Percentiles rank a stretch among this genome's conserved stretches.
Evolutionary conservation across 208 protist genomes (phyloP).

Genomic region (Crithidia thermophila): DNA sequence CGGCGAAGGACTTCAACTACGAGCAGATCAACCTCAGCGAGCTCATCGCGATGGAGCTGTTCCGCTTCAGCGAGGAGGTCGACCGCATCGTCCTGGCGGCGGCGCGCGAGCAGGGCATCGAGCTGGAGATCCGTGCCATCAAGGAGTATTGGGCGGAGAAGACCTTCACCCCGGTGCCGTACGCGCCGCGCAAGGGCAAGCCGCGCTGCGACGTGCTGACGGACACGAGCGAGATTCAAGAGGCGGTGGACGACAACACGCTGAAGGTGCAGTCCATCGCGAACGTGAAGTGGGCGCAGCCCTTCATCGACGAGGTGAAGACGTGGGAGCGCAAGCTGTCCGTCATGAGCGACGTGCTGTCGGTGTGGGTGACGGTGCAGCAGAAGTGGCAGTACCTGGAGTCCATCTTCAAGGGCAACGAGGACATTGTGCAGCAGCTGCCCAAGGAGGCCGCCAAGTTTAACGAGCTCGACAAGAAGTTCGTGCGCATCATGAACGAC

Average conservation of each 20-base stretch:
- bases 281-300: conserved; percentile 96
- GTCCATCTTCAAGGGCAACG: conserved; percentile 98
- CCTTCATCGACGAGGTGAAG: conserved; percentile 96
- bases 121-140: conserved; percentile 95
- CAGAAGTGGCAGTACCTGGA: conserved; percentile 99
- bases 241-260: conserved; percentile 98
- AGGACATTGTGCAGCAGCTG: conserved; percentile 98
- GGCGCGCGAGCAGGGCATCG: conserved; percentile 96
- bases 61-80: conserved; percentile 95
- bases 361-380: conserved; percentile 98
- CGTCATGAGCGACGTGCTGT: conserved; percentile 96
- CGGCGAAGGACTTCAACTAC: conserved; percentile 95
- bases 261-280: conserved; percentile 98
- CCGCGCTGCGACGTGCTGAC: conserved; percentile 93
- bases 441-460: conserved; percentile 98
- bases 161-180: conserved; percentile 89
- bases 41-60: conserved; percentile 98
- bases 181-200: conserved; percentile 90
- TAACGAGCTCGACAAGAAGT: conserved; percentile 97
- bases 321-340: conserved; percentile 97
- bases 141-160: conserved; percentile 95
- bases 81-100: conserved; percentile 94
- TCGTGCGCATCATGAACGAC: conserved; percentile 97
- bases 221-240: conserved; percentile 95
- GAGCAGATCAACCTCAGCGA: conserved; percentile 97